These are phyloP conservation scores for Heliamphora pulchella DNA, from an alignment of 179 eudicot genomes.

Conservation along the genomic window DNA sequence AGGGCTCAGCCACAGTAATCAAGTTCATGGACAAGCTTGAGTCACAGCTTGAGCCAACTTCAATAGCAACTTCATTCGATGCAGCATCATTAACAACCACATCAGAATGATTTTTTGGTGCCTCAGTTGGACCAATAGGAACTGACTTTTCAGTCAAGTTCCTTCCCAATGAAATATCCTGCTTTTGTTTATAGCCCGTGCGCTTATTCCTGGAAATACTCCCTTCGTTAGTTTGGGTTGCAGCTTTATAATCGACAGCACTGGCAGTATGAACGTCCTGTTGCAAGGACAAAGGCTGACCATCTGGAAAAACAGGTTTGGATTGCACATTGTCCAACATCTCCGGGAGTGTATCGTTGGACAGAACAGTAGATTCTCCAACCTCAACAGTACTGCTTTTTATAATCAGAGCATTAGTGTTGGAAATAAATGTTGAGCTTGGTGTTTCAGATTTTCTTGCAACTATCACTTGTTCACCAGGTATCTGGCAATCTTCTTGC, in stretches of 20 bases:
- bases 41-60: constrained; percentile 22
- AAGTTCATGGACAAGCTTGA: constrained; percentile 20
- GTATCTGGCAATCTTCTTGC: constrained; percentile 29
- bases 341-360: constrained; percentile 17
- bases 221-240: constrained; percentile 37
- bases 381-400: constrained; percentile 21
- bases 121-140: constrained; percentile 23
- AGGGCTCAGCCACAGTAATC: constrained; percentile 27
- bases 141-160: constrained; percentile 28
- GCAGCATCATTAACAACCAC: constrained; percentile 17
- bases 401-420: constrained; percentile 23
- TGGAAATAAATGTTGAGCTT: constrained; percentile 20
- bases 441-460: constrained; percentile 22
- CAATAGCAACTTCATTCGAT: constrained; percentile 28
- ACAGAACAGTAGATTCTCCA: constrained; percentile 26
- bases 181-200: constrained; percentile 51
- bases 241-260: constrained; percentile 28
- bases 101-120: constrained; percentile 18
- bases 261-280: constrained; percentile 24
- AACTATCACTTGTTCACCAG: constrained; percentile 26
- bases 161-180: constrained; percentile 34
- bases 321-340: constrained; percentile 19
- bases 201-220: constrained; percentile 41
- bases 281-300: constrained; percentile 19
- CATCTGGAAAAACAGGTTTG: constrained; percentile 24